phyloP scores from a whole-genome alignment of 495 filamentous ascomycete genomes.

The Penicillium cinerascens region DNA sequence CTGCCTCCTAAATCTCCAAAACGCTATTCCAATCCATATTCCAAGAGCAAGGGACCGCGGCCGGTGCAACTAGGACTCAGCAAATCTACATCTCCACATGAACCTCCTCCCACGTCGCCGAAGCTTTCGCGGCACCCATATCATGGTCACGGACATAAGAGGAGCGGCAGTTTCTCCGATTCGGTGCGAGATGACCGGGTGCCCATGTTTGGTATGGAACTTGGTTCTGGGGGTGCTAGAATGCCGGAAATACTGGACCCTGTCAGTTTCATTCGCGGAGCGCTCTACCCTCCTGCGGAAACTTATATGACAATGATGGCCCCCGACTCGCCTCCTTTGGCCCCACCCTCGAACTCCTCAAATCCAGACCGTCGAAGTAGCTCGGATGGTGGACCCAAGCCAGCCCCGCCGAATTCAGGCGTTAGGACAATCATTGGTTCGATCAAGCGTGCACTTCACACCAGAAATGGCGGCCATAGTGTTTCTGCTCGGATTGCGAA shows the following conservation, averaged over 20 bases:
- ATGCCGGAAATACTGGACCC: conserved; percentile 62
- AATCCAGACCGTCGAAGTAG: conserved; percentile 33
- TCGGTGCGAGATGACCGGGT: conserved; percentile 72
- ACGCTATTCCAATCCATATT: conserved; percentile 36
- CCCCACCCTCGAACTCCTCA: conserved; percentile 19
- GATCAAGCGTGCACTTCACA: conserved; percentile 83
- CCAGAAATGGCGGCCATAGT: conserved; percentile 49
- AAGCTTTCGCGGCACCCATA: conserved; percentile 33
- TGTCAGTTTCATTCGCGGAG: conserved; percentile 81
- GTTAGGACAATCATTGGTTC: conserved; percentile 85
- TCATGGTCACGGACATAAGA: conserved; percentile 57
- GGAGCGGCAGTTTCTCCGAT: conserved; percentile 79
- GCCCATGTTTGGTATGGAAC: conserved; percentile 44
- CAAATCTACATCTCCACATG: conserved; percentile 22
- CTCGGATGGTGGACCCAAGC: conserved; percentile 29
- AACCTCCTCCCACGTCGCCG: conserved; percentile 29
- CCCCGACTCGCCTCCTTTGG: conserved; percentile 54
- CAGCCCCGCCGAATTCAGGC: conserved; percentile 51
- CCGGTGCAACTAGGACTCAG: conserved; percentile 49
- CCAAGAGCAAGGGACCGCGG: conserved; percentile 55
- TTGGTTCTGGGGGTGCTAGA: background rate
- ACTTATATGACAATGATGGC: conserved; percentile 71
- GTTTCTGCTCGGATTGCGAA: conserved; percentile 40
- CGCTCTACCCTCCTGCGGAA: conserved; percentile 69
- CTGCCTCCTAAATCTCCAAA: conserved; percentile 64